Evolutionary conservation across 2,329 filamentous ascomycete species (phyloP).

Genomic region (Colletotrichum sp.): DNA sequence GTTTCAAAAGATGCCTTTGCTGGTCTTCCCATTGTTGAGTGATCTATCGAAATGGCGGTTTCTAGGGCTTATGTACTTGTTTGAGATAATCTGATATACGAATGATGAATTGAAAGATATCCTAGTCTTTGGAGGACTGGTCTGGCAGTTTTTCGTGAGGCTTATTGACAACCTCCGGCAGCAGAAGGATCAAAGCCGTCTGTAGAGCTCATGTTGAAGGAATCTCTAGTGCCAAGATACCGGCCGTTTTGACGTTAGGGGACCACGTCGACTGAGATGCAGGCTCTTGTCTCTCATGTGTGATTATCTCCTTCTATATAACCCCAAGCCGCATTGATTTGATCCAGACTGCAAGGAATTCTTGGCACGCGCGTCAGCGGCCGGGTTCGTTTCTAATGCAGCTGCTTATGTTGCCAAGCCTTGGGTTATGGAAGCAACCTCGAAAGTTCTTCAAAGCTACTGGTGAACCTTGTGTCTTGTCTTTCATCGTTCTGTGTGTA

Average conservation of each 20-base stretch:
- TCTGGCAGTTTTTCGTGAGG: accelerated
- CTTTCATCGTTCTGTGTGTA: neutral
- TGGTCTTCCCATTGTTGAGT: neutral
- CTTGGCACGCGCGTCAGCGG: no score
- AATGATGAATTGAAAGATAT: no score
- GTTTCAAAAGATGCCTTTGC: neutral
- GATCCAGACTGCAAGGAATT: no score
- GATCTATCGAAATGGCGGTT: accelerated
- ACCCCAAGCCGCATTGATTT: neutral
- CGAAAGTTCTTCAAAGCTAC: neutral
- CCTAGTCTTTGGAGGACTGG: accelerated
- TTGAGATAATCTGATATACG: no score
- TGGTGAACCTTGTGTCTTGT: accelerated
- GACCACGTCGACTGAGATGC: no score
- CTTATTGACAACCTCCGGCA: neutral
- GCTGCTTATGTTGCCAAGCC: neutral
- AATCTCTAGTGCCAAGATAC: no score
- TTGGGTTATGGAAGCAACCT: neutral
- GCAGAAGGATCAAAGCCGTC: no score
- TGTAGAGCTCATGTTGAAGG: accelerated
- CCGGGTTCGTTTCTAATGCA: neutral
- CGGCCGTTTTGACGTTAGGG: no score
- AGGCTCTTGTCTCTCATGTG: no score
- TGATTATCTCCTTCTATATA: no score
- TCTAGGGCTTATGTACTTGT: accelerated